phyloP scores from a whole-genome alignment of 768 basidiomycete genomes.

The Collybia mongolica region DNA sequence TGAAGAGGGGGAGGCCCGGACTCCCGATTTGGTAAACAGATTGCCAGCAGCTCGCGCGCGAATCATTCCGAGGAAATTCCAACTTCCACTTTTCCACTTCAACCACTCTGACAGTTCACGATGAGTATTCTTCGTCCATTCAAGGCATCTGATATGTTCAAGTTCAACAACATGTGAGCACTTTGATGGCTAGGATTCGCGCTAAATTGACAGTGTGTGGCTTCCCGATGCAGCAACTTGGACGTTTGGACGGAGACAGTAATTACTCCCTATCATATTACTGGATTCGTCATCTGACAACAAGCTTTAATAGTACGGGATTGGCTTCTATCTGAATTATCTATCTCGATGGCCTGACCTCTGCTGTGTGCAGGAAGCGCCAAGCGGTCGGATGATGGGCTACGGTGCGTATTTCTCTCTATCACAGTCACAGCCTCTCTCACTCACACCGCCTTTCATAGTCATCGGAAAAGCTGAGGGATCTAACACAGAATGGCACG shows the following conservation, averaged over 20 bases:
- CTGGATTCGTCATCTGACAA: too few relatives aligned
- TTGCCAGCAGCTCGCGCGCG: background rate
- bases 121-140: conserved; percentile 91
- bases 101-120: conserved; percentile 12
- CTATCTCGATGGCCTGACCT: conserved; percentile 91
- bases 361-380: conserved; percentile 79
- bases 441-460: conserved; percentile 25
- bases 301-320: conserved; percentile 61
- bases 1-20: too few relatives aligned
- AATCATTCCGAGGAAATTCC: background rate
- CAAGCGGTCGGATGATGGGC: conserved; percentile 85
- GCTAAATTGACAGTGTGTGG: too few relatives aligned
- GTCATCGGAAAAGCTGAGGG: conserved; percentile 97
- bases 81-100: background rate
- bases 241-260: conserved; percentile 99
- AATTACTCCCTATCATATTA: conserved; percentile 22
- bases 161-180: conserved; percentile 86
- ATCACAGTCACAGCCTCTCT: background rate
- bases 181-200: background rate
- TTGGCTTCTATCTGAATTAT: conserved; percentile 87
- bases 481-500: conserved; percentile 73
- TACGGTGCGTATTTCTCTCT: conserved; percentile 66
- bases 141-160: conserved; percentile 86
- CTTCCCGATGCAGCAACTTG: conserved; percentile 61
- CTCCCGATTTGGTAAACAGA: too few relatives aligned